Percentiles rank a stretch among this genome's conserved stretches.
These are phyloP conservation scores for Eucalyptus victrix DNA, from an alignment of 345 rosid species.

Conservation along the genomic window DNA sequence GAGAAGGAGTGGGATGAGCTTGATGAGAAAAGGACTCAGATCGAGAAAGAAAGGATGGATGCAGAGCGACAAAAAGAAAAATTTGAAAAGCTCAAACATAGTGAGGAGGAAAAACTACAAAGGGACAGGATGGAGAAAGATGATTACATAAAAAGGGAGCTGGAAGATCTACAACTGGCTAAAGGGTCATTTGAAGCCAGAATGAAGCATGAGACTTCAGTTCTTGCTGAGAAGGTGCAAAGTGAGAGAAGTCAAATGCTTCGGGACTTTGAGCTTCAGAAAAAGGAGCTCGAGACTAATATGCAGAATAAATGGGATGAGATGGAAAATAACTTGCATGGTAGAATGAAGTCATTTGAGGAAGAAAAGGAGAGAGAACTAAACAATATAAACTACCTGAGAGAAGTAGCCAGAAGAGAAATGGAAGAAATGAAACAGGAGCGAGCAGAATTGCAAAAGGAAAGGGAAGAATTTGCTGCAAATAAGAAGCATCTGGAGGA, in stretches of 20 bases:
- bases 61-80: constrained; percentile 42
- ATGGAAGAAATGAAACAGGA: constrained; percentile 78
- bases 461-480: constrained; percentile 45
- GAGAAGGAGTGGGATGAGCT: constrained; percentile 96
- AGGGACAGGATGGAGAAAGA: constrained; percentile 43
- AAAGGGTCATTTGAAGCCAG: constrained; percentile 57
- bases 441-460: constrained; percentile 48
- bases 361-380: constrained; percentile 79
- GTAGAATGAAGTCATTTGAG: constrained; percentile 49
- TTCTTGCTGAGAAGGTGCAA: constrained; percentile 45
- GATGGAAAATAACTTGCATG: constrained; percentile 48
- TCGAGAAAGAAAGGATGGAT: constrained; percentile 42
- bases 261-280: constrained; percentile 59
- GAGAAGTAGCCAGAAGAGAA: constrained; percentile 77
- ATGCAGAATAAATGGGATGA: constrained; percentile 51
- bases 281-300: constrained; percentile 59
- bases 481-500: constrained; percentile 69
- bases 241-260: constrained; percentile 68
- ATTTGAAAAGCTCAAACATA: constrained; percentile 41
- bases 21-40: constrained; percentile 59
- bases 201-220: constrained; percentile 64
- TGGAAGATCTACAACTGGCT: constrained; percentile 55
- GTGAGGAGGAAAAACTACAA: constrained; percentile 65
- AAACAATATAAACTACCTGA: constrained; percentile 54
- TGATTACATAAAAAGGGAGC: constrained; percentile 46